phyloP scores from a whole-genome alignment of 768 basidiomycete species.

The Ramaria rubella region DNA sequence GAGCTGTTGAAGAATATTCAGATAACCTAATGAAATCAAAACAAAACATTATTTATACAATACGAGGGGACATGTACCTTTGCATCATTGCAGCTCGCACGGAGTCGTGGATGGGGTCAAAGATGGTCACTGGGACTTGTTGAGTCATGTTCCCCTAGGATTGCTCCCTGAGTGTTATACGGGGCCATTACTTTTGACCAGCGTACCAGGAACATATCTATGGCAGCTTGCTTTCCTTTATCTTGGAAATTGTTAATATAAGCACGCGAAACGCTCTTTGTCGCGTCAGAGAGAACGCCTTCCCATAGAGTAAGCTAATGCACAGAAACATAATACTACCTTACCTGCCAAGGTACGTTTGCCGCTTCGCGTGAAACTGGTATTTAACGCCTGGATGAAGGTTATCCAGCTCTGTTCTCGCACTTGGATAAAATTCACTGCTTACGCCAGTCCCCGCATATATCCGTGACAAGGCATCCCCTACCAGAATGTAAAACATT shows the following conservation, averaged over 20 bases:
- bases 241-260: slow-evolving; percentile 99
- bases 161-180: not conserved
- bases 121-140: slow-evolving; percentile 84
- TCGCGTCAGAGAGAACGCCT: slow-evolving; percentile 93
- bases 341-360: slow-evolving; percentile 86
- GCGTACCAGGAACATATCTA: slow-evolving; percentile 89
- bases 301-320: slow-evolving; percentile 11
- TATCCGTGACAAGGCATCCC: slow-evolving; percentile 85
- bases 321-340: slow-evolving; percentile 11
- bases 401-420: not conserved
- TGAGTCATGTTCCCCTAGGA: slow-evolving; percentile 86
- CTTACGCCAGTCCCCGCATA: slow-evolving; percentile 84
- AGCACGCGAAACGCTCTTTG: slow-evolving; percentile 90
- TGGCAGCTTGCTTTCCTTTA: slow-evolving; percentile 86
- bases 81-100: slow-evolving; percentile 64
- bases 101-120: slow-evolving; percentile 89
- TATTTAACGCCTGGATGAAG: slow-evolving; percentile 65
- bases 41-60: not conserved
- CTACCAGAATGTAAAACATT: not conserved
- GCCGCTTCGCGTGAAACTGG: slow-evolving; percentile 90
- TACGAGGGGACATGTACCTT: slow-evolving; percentile 38
- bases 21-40: slow-evolving; percentile 39
- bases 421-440: too few species aligned
- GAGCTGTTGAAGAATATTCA: slow-evolving; percentile 78
- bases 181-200: not conserved